Evolutionary conservation across 345 rosid genomes (phyloP), one percentile per base, ranked within the genome.

Genomic region (Crucihimalaya himalaica): DNA sequence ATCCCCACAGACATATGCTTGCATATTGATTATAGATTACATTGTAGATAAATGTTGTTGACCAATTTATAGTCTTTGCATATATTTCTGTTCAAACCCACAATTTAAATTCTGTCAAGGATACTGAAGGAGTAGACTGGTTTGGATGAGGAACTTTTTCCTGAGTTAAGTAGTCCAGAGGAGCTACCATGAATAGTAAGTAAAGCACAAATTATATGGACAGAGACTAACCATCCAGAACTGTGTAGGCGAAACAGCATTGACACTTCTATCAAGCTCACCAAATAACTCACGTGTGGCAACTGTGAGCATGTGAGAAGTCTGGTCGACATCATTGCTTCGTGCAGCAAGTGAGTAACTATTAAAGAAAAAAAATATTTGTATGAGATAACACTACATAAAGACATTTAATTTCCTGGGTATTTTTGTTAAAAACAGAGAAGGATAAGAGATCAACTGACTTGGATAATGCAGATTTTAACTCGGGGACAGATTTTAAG

Each of bases 401-500:
- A 23, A 31, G 21, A 62, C 4, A 31, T 13, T 14, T 15, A 48
- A 18, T 32, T 54, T 35, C 11, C 15, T 37, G 52, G 5, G 9
- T n/a, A 1, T 14, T 53, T 4, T 21, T 10, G 15, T 18, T 35
- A 54, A 5, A 12, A 48, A 66, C 25, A 47, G 52, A 6, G 4
- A 60, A 59, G 40, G 55, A 59, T 15, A 59, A 67, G 34, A 62
- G 34, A 76, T 69, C 2, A 62, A 45, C 87, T 76, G 71, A 92
- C 98, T 81, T 76, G 39, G 82, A 50, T 69, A 96, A 81, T 72
- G 94, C 87, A 79, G 94, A 86, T 79, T 92, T 92, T 88, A 96
- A 83, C 80, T 96, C 98, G 18, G 99, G 99, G 75, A 96, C 98
- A 35, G 97, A 90, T 82, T 96, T 97, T 79, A 96, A 78, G 81